Evolutionary conservation across 202 grass and related monocot genomes (phyloP).

Genomic region (Schoenoplectus triqueter): DNA sequence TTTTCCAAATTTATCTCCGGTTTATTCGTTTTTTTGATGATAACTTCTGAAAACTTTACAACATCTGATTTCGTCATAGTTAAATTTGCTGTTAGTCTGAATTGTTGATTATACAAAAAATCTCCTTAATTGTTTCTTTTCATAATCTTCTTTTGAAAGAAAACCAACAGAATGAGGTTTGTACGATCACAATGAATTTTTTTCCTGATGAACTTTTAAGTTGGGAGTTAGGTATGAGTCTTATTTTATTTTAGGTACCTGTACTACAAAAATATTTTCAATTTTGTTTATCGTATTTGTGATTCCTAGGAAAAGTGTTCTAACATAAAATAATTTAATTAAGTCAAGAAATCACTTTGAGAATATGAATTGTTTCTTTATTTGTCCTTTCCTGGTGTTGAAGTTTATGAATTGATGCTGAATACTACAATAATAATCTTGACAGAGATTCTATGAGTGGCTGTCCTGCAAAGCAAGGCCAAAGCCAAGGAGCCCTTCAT

Average conservation of each 20-base stretch:
- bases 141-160: background rate
- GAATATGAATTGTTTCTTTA: background rate
- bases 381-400: background rate
- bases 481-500: constrained; percentile 91
- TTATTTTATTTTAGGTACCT: constrained; percentile 14
- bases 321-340: constrained; percentile 5
- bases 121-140: background rate
- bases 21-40: background rate
- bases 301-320: constrained; percentile 24
- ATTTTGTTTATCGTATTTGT: background rate
- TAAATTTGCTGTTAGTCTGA: background rate
- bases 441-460: constrained; percentile 96
- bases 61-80: background rate
- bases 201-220: background rate
- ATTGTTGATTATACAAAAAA: background rate
- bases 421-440: constrained; percentile 18
- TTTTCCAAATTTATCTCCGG: background rate
- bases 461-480: constrained; percentile 90
- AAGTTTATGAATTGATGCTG: constrained; percentile 27
- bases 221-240: background rate
- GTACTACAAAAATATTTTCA: background rate
- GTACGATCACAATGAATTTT: background rate
- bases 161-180: background rate
- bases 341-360: background rate
- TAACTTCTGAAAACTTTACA: background rate